Conservation (phyloP, 768 basidiomycete genomes). For the Boletus rubroflammeus region DNA sequence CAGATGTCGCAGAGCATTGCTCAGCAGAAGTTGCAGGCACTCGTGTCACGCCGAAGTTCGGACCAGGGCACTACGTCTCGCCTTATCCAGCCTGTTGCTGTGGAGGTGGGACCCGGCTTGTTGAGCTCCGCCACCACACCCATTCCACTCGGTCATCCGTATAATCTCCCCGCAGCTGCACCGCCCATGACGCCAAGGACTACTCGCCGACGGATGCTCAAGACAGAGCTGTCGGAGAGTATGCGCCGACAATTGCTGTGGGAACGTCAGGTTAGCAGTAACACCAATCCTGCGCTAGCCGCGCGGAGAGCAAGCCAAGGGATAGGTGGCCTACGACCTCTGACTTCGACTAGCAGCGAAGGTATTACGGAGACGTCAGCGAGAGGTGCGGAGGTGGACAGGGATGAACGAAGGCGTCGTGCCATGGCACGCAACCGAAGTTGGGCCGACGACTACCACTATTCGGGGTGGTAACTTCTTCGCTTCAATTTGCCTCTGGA, state of each 20-base stretch:
- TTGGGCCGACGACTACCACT: constrained; percentile 68
- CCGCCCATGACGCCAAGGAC: constrained; percentile 81
- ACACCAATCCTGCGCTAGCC: constrained; percentile 42
- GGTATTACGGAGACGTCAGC: constrained; percentile 11
- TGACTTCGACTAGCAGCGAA: constrained; percentile 30
- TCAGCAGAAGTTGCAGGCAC: constrained; percentile 58
- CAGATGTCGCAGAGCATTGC: constrained; percentile 66
- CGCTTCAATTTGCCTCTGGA: constrained; percentile 1
- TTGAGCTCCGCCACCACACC: constrained; percentile 42
- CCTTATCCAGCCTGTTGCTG: constrained; percentile 15
- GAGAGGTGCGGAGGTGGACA: constrained; percentile 28
- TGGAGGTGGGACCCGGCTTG: constrained; percentile 18
- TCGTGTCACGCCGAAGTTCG: constrained; percentile 46
- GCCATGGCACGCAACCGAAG: constrained; percentile 60
- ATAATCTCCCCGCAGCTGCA: constrained; percentile 64
- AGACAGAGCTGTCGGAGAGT: constrained; percentile 82
- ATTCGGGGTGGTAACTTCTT: constrained; percentile 52
- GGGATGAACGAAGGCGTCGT: constrained; percentile 39
- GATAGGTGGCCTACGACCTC: constrained; percentile 31
- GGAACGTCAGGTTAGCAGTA: constrained; percentile 65
- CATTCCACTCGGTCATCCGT: constrained; percentile 60
- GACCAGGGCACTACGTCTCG: constrained; percentile 26
- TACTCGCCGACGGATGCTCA: constrained; percentile 78
- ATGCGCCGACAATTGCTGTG: constrained; percentile 77
- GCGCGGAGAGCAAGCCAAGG: constrained; percentile 29